Conservation (phyloP, 306 rosid genomes). For the Oemleria cerasiformis region DNA sequence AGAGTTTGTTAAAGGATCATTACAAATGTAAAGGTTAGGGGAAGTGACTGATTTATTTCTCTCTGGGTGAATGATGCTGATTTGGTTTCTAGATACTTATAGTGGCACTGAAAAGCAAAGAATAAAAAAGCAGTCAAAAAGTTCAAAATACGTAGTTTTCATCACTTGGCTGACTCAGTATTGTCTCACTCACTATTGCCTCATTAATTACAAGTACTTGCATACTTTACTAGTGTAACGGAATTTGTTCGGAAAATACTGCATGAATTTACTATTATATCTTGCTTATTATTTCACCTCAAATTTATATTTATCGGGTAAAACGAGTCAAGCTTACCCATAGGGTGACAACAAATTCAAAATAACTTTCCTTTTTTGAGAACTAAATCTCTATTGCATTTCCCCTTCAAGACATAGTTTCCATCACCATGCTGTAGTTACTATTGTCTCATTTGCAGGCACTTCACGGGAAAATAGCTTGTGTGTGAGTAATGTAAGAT, state of each 20-base stretch:
- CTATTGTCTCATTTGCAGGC: not conserved
- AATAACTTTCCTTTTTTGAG: too few species aligned
- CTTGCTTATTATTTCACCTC: too few species aligned
- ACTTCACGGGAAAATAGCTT: not conserved
- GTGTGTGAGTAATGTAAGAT: too few species aligned
- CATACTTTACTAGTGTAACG: conserved; percentile 6
- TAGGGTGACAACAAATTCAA: too few species aligned
- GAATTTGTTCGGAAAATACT: too few species aligned
- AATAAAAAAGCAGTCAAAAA: not conserved
- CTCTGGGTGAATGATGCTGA: not conserved
- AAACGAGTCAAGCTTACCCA: too few species aligned
- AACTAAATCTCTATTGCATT: too few species aligned
- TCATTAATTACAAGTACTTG: not conserved
- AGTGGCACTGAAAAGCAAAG: not conserved
- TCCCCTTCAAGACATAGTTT: not conserved
- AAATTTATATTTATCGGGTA: too few species aligned
- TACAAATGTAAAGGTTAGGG: not conserved
- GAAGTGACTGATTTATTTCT: not conserved
- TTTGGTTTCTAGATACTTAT: not conserved
- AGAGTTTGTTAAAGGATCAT: not conserved
- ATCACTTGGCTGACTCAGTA: conserved; percentile 3
- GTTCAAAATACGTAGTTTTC: not conserved
- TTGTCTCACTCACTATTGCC: not conserved
- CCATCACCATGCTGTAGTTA: not conserved
- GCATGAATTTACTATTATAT: too few species aligned